Conservation (phyloP, 1,139 yeast species). For the Geotrichum restrictum region DNA sequence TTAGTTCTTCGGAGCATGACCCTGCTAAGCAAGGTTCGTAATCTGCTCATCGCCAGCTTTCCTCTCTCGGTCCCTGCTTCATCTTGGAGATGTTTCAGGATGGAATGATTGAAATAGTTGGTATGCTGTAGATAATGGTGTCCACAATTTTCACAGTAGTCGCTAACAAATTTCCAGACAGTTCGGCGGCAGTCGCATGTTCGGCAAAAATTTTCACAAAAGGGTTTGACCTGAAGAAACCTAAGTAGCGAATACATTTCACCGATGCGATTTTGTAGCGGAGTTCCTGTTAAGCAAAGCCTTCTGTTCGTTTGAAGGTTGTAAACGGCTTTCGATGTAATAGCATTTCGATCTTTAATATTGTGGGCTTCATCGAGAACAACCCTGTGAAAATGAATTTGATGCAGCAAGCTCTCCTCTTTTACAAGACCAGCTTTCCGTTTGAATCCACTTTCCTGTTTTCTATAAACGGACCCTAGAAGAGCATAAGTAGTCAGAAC, state of each 20-base stretch:
- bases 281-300: conserved; percentile 94
- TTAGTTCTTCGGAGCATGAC: conserved; percentile 93
- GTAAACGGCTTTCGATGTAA: conserved; percentile 90
- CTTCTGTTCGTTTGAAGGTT: conserved; percentile 63
- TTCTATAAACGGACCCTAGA: conserved; percentile 78
- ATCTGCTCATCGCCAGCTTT: conserved; percentile 65
- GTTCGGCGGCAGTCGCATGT: conserved; percentile 78
- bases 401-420: conserved; percentile 72
- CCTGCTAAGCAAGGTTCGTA: conserved; percentile 67
- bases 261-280: conserved; percentile 91
- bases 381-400: conserved; percentile 77
- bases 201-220: conserved; percentile 84
- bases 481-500: conserved; percentile 89
- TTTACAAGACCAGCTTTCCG: conserved; percentile 66
- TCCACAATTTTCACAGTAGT: conserved; percentile 80
- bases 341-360: conserved; percentile 88
- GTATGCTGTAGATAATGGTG: conserved; percentile 94
- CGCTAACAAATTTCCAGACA: conserved; percentile 82
- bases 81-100: conserved; percentile 86
- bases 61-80: conserved; percentile 81
- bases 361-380: conserved; percentile 95
- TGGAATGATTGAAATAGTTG: conserved; percentile 89
- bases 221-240: conserved; percentile 78
- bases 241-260: conserved; percentile 89
- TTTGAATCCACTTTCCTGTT: conserved; percentile 76